Evolutionary conservation across 495 filamentous ascomycete genomes (phyloP), one percentile per base, ranked within the genome.

Genomic region (Aspergillus homomorphus): DNA sequence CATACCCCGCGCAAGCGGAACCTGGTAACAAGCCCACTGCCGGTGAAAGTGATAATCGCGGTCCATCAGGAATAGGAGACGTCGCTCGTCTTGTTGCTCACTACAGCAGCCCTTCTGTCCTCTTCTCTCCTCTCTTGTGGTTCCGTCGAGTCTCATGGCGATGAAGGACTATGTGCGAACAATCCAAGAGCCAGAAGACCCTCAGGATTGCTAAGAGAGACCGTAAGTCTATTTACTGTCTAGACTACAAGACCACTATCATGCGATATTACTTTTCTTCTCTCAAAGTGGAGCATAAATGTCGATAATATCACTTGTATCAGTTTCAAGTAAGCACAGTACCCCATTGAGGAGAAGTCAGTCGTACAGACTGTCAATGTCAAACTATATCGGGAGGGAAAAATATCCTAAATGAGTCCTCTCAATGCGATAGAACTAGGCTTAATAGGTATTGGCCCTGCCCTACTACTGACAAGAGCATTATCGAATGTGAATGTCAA

Each of bases 1-100:
- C 55, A 65, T 67, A 72, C 67, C 65, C 73, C 68, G 69, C 66
- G 71, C 71, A 69, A 57, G 66, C 67, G 66, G 69, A 68, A 69
- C 62, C 58, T 9, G 33, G 7, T 45, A 59, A 58, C 52, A 51
- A 46, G 43, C 56, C 50, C 53, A 54, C 50, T 62, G 42, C 62
- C 57, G 62, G 62, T 62, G 65, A 64, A 64, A 44, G 33, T 43
- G 51, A 16, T 38, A 38, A 38, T 38, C 33, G 33, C 33, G 33
- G 33, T 38, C 15, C 10, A 38, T 38, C 4, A 12, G 33, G 33
- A 38, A 7, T 2, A 38, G 12, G 33, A 38, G 33, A 38, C 33
- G 26, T 28, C 4, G 26, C 3, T 28, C 3, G 9, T 28, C 26
- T 28, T 28, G 3, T 9, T 28, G 9, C 26, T 3, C 9, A 9